Conservation (phyloP, 768 basidiomycete species). For the Lentinula guzmanii region DNA sequence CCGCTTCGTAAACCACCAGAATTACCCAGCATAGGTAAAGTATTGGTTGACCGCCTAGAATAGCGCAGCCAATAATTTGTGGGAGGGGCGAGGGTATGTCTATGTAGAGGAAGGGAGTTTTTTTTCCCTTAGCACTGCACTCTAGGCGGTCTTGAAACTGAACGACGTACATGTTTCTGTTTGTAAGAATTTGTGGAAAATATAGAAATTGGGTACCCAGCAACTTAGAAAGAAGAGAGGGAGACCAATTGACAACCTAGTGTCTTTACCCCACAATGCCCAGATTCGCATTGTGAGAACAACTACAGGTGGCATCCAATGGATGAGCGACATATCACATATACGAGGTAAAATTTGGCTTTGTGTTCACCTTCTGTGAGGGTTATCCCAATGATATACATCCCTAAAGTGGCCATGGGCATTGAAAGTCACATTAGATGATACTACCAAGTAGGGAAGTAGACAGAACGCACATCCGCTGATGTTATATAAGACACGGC, state of each 20-base stretch:
- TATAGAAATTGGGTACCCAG: slow-evolving; percentile 5
- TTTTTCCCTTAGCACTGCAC: background rate
- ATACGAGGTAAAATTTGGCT: background rate
- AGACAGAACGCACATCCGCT: background rate
- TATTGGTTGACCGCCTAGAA: background rate
- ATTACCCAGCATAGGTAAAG: background rate
- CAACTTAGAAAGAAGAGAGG: slow-evolving; percentile 4
- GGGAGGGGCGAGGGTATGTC: background rate
- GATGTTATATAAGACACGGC: background rate
- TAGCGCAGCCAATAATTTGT: background rate
- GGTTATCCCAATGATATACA: slow-evolving; percentile 9
- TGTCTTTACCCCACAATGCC: slow-evolving; percentile 10
- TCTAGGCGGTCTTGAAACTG: background rate
- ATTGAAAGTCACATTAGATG: background rate
- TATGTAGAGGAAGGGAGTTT: background rate
- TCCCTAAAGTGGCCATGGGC: background rate
- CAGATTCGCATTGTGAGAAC: slow-evolving; percentile 11
- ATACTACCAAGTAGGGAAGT: background rate
- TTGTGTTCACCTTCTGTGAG: slow-evolving; percentile 9
- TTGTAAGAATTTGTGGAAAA: slow-evolving; percentile 4
- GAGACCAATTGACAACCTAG: slow-evolving; percentile 1
- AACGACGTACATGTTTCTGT: slow-evolving; percentile 6
- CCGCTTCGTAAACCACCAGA: background rate
- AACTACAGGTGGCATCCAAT: slow-evolving; percentile 3
- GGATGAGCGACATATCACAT: background rate